These are phyloP conservation scores for Trichoderma virens DNA, from an alignment of 495 filamentous ascomycete genomes.

Conservation along the genomic window DNA sequence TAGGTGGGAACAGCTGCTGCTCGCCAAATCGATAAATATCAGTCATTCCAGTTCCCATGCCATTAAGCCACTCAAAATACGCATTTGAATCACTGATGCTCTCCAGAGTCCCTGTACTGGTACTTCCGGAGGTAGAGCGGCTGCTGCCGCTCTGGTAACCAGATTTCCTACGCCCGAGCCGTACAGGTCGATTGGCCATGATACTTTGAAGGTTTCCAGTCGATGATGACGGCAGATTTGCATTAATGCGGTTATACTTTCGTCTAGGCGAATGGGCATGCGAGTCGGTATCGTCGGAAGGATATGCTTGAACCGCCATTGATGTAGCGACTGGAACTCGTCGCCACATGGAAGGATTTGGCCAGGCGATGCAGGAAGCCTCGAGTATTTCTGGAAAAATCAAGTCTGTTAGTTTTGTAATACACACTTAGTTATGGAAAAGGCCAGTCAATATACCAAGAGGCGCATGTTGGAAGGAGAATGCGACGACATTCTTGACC, in stretches of 20 bases:
- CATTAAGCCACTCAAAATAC: background rate
- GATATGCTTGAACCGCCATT: conserved; percentile 32
- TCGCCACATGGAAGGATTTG: conserved; percentile 66
- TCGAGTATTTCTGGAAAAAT: conserved; percentile 59
- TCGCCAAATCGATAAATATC: background rate
- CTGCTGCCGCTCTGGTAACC: background rate
- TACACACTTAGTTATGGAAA: background rate
- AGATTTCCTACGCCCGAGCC: background rate
- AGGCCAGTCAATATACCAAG: conserved; percentile 45
- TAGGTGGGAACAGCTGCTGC: background rate
- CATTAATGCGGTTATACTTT: conserved; percentile 28
- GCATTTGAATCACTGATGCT: background rate
- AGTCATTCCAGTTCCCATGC: background rate
- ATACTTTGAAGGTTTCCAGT: conserved; percentile 14
- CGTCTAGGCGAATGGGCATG: conserved; percentile 38
- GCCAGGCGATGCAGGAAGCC: conserved; percentile 71
- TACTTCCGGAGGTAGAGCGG: background rate
- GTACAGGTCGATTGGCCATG: background rate
- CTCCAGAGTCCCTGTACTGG: background rate
- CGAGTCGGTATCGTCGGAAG: conserved; percentile 30
- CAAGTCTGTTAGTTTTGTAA: conserved; percentile 9
- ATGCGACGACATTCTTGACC: conserved; percentile 64
- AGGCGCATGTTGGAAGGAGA: conserved; percentile 85
- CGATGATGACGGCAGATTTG: conserved; percentile 66
- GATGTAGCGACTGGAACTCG: conserved; percentile 31